Evolutionary conservation across 768 basidiomycete species (phyloP).

Genomic region (Amanita pallidorosea): DNA sequence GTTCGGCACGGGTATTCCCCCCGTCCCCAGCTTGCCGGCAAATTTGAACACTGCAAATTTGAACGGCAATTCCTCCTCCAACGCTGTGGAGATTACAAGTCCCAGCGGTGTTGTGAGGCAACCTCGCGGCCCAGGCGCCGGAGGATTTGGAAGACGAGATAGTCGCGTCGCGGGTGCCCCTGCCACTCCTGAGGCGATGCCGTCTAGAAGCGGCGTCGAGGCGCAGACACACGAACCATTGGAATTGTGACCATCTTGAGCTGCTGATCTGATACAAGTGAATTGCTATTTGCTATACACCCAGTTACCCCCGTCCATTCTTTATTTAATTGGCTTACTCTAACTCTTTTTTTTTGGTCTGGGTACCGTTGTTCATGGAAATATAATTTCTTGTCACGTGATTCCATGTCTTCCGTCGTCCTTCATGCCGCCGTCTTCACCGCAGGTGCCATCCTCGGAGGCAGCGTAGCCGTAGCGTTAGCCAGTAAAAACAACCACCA

Average conservation of each 20-base stretch:
- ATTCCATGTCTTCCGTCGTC: conserved; percentile 22
- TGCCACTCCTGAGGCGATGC: conserved; percentile 22
- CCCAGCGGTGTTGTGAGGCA: conserved; percentile 63
- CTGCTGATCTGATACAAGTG: conserved; percentile 9
- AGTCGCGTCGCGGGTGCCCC: conserved; percentile 32
- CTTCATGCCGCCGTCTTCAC: conserved; percentile 70
- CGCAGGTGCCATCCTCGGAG: conserved; percentile 73
- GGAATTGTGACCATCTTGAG: conserved; percentile 52
- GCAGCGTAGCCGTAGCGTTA: conserved; percentile 51
- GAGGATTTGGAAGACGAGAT: conserved; percentile 66
- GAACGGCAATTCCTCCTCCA: conserved; percentile 23
- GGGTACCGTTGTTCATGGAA: background rate
- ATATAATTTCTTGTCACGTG: conserved; percentile 1
- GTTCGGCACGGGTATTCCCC: conserved; percentile 43
- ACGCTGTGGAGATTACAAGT: conserved; percentile 20
- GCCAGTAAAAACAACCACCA: conserved; percentile 17
- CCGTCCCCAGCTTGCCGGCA: conserved; percentile 69
- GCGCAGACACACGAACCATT: conserved; percentile 79
- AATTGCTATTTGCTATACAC: conserved; percentile 10
- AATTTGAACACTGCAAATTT: conserved; percentile 33
- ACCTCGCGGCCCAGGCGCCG: conserved; percentile 71
- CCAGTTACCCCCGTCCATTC: conserved; percentile 3
- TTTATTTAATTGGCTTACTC: background rate
- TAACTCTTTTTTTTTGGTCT: background rate
- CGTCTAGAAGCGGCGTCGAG: conserved; percentile 59